phyloP scores from a whole-genome alignment of 495 filamentous ascomycete species.

The Xylaria scruposa region DNA sequence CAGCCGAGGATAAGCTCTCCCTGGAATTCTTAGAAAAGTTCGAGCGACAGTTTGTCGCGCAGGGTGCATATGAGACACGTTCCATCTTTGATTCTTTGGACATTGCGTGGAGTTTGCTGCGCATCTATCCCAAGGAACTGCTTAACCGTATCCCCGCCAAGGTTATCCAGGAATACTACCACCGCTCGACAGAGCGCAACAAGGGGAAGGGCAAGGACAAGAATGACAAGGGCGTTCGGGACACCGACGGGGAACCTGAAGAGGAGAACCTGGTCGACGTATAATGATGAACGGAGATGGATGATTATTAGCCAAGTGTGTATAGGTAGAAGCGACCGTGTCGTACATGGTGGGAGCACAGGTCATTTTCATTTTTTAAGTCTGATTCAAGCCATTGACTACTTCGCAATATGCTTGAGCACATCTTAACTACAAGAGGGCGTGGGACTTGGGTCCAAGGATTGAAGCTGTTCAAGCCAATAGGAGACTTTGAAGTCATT shows the following conservation, averaged over 20 bases:
- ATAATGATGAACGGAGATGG: conserved; percentile 39
- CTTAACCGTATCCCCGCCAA: conserved; percentile 97
- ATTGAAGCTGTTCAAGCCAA: not conserved
- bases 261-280: conserved; percentile 75
- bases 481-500: not conserved
- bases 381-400: conserved; percentile 6
- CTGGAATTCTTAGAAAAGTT: conserved; percentile 99
- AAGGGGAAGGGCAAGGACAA: conserved; percentile 67
- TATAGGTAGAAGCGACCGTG: conserved; percentile 35
- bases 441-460: not conserved
- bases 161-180: conserved; percentile 90
- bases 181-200: conserved; percentile 67
- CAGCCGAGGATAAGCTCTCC: conserved; percentile 94
- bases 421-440: not conserved
- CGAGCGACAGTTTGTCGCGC: conserved; percentile 89
- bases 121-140: conserved; percentile 96
- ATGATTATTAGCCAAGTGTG: conserved; percentile 31
- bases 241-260: conserved; percentile 57
- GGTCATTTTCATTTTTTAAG: conserved; percentile 20
- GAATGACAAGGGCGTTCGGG: conserved; percentile 69
- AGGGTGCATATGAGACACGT: conserved; percentile 89
- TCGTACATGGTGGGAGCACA: conserved; percentile 36
- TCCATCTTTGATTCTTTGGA: conserved; percentile 92
- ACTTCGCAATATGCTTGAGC: conserved; percentile 9
- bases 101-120: conserved; percentile 91